Evolutionary conservation across 2,329 filamentous ascomycete species (phyloP), one percentile per base, ranked within the genome.

Genomic region (Claviceps arundinis): DNA sequence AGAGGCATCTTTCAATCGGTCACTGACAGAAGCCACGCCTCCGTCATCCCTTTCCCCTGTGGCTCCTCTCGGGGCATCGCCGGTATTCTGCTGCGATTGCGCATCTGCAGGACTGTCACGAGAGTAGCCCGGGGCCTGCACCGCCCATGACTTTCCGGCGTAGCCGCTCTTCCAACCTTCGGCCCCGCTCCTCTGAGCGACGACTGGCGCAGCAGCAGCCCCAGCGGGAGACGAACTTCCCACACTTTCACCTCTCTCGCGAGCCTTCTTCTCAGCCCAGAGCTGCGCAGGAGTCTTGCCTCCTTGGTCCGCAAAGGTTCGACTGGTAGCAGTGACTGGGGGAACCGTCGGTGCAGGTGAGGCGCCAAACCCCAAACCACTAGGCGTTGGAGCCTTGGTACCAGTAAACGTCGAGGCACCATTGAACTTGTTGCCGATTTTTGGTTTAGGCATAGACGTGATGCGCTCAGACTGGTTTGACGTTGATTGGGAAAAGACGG

Each of bases 241-340:
- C 53, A 59, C 58, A 53, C 59, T 58, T 42, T 72, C 72, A 46
- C 78, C 83, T 50, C 84, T 77, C 65, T 93, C 82, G 55, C 82
- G 84, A 40, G 87, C 91, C 73, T 97, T 97, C 73, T 90, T 95
- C 73, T 98, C 93, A 0, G 91, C 91, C 93, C 93, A 98, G 38
- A 95, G 72, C 68, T 98, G 93, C 34, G 93, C 90, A 6, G 93
- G 93, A 5, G 93, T 97, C 74, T 97, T 98, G 56, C 93, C 93
- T 56, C 87, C 90, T 66, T 94, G 76, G 59, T 96, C 90, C 16
- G 93, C 93, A 72, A 97, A 98, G 0, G 89, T 95, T 62, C 89
- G 84, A 70, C 89, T 94, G 40, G 90, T 89, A 57, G 81, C 77
- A 26, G 89, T 89, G 26, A 95, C 76, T 5, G 85, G 82, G 19